These are phyloP conservation scores for Lactarius tabidus DNA, from an alignment of 768 basidiomycete species.

Conservation along the genomic window DNA sequence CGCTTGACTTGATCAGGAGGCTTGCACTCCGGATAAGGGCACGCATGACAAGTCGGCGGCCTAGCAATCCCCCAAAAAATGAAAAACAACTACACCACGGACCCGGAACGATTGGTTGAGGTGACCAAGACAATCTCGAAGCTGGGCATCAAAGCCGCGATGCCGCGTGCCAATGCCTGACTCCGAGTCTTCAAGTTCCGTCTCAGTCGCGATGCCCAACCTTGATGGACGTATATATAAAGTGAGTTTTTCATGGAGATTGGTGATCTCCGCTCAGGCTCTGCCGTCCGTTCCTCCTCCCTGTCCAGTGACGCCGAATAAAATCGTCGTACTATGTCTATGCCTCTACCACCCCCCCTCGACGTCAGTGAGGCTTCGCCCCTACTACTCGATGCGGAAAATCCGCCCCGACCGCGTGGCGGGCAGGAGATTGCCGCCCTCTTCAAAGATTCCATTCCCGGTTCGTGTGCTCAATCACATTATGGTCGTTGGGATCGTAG, in stretches of 20 bases:
- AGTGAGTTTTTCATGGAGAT: not conserved
- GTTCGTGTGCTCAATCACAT: slow-evolving; percentile 6
- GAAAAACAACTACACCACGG: not conserved
- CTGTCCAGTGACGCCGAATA: not conserved
- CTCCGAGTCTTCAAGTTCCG: not conserved
- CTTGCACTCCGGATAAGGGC: not conserved
- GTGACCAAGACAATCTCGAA: not conserved
- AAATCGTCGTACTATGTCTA: not conserved
- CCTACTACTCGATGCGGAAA: slow-evolving; percentile 19
- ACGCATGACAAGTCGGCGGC: not conserved
- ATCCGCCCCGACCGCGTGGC: slow-evolving; percentile 21
- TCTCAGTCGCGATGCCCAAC: not conserved
- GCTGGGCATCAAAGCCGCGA: not conserved
- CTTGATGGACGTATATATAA: not conserved
- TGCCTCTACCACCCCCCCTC: not conserved
- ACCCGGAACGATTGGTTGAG: not conserved
- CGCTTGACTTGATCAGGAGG: slow-evolving; percentile 2
- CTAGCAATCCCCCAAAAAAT: not conserved
- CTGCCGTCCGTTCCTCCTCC: not conserved
- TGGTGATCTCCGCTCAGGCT: not conserved
- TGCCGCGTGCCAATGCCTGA: not conserved
- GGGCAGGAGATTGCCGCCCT: slow-evolving; percentile 20
- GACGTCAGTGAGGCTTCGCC: slow-evolving; percentile 8
- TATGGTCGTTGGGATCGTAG: not conserved
- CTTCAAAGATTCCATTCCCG: slow-evolving; percentile 22